Evolutionary conservation across 805 yeast genomes (phyloP).

Genomic region (Tetrapisispora taiwanensis): DNA sequence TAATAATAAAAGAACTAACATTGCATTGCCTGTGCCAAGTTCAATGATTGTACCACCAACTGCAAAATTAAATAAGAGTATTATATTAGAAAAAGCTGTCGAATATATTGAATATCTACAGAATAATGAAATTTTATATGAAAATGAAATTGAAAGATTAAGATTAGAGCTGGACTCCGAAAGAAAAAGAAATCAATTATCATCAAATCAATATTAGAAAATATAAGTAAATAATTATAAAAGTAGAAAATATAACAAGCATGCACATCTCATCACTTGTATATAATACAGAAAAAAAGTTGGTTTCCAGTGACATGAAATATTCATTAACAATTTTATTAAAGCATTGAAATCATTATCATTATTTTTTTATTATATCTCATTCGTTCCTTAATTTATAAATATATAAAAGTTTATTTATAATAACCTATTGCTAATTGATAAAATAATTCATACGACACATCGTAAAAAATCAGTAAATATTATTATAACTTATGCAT

Average conservation of each 20-base stretch:
- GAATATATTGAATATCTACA: conserved; percentile 47
- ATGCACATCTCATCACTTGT: too few relatives aligned
- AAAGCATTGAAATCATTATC: too few relatives aligned
- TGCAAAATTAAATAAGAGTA: conserved; percentile 50
- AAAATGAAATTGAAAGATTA: conserved; percentile 26
- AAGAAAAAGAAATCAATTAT: not conserved
- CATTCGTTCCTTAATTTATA: too few relatives aligned
- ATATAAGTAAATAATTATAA: not conserved
- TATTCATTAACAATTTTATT: too few relatives aligned
- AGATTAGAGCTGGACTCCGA: conserved; percentile 22
- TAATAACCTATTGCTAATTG: not conserved
- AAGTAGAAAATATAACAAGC: not conserved
- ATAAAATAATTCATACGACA: too few relatives aligned
- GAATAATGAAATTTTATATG: conserved; percentile 34
- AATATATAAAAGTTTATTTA: too few relatives aligned
- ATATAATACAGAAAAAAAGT: too few relatives aligned
- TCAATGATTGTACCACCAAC: conserved; percentile 3
- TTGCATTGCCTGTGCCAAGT: not conserved
- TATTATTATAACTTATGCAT: not conserved
- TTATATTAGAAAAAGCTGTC: conserved; percentile 60
- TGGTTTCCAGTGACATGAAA: too few relatives aligned
- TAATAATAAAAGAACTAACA: not conserved
- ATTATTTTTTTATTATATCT: too few relatives aligned
- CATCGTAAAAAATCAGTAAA: too few relatives aligned
- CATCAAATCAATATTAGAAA: not conserved